Evolutionary conservation across 139 green algal genomes (phyloP).

Genomic region (Chlamydomonas sphaeroides): DNA sequence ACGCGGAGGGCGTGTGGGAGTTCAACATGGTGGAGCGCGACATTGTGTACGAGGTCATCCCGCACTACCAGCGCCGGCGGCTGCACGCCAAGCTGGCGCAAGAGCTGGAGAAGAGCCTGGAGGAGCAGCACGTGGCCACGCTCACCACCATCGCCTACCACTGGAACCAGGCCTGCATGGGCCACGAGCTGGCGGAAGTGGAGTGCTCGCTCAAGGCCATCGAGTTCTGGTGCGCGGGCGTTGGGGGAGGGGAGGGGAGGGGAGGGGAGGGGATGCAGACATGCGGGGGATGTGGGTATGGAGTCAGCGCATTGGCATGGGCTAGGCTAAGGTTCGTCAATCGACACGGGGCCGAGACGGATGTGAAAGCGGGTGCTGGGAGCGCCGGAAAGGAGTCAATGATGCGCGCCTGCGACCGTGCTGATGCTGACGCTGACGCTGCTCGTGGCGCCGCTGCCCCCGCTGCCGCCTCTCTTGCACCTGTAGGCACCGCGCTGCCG

Average conservation of each 20-base stretch:
- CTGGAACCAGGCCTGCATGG: slow-evolving; percentile 72
- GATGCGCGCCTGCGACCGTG: too few relatives aligned
- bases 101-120: slow-evolving; percentile 48
- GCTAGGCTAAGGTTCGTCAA: too few relatives aligned
- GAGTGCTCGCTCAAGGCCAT: slow-evolving; percentile 61
- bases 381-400: too few relatives aligned
- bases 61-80: slow-evolving; percentile 64
- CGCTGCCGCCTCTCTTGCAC: too few relatives aligned
- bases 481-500: slow-evolving; percentile 44
- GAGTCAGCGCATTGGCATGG: too few relatives aligned
- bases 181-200: slow-evolving; percentile 46
- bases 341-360: too few relatives aligned
- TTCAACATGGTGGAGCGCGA: slow-evolving; percentile 77
- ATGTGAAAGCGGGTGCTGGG: too few relatives aligned
- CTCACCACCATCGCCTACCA: slow-evolving; percentile 80
- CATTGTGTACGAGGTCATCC: slow-evolving; percentile 81
- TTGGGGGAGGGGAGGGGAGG: too few relatives aligned
- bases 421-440: too few relatives aligned
- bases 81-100: slow-evolving; percentile 75
- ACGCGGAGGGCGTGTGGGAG: slow-evolving; percentile 60
- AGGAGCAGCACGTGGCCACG: slow-evolving; percentile 55
- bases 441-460: too few relatives aligned
- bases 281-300: too few relatives aligned
- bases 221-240: slow-evolving; percentile 57
- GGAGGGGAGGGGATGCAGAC: too few relatives aligned